A percentile compares a stretch with the other conserved stretches of the same genome.
These are phyloP conservation scores for Rhizophora apiculata DNA, from an alignment of 345 rosid species.

Conservation along the genomic window DNA sequence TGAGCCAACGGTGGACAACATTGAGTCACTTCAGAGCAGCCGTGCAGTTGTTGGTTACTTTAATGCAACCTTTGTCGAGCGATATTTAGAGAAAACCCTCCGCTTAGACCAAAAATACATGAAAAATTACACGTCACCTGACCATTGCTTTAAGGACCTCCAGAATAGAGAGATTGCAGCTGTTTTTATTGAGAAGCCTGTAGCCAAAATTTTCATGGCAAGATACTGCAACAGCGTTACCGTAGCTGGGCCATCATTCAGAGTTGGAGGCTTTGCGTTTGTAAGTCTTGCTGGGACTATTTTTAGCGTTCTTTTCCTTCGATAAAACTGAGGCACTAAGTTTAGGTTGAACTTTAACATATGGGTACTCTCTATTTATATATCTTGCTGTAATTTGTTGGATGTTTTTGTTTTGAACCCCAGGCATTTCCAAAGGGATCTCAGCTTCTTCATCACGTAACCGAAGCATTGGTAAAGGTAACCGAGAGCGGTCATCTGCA, in stretches of 20 bases:
- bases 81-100: slow-evolving; percentile 20
- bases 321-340: no score
- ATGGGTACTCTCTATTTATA: no score
- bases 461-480: slow-evolving; percentile 23
- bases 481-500: slow-evolving; percentile 27
- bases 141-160: slow-evolving; percentile 15
- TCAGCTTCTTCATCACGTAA: slow-evolving; percentile 18
- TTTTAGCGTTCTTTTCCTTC: no score
- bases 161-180: slow-evolving; percentile 18
- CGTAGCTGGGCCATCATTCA: slow-evolving; percentile 7
- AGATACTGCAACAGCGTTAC: slow-evolving; percentile 20
- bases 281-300: slow-evolving; percentile 4
- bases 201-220: slow-evolving; percentile 23
- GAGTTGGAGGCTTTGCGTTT: slow-evolving; percentile 27
- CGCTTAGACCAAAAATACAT: slow-evolving; percentile 1
- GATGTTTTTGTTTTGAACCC: no score
- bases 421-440: slow-evolving; percentile 28
- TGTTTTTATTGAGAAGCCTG: slow-evolving; percentile 20
- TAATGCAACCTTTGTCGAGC: background rate
- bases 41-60: slow-evolving; percentile 21
- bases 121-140: background rate
- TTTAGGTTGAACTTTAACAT: background rate
- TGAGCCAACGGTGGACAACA: background rate
- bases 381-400: no score
- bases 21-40: slow-evolving; percentile 11